These are phyloP conservation scores for Patellifolia procumbens DNA, from an alignment of 179 eudicot species.

Conservation along the genomic window DNA sequence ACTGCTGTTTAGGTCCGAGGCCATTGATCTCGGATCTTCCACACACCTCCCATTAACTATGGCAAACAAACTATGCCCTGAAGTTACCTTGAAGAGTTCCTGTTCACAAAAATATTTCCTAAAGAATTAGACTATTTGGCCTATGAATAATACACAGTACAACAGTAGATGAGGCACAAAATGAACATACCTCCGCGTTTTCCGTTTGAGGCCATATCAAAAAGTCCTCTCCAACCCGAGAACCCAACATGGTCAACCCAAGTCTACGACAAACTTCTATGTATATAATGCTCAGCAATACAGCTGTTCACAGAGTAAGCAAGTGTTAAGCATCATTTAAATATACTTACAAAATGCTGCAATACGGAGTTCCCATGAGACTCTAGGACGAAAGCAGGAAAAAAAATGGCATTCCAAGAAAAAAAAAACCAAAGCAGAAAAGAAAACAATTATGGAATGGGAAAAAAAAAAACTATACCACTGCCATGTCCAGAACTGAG, in stretches of 20 bases:
- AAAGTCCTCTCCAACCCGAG: constrained; percentile 95
- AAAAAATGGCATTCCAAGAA: not conserved
- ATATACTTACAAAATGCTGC: not conserved
- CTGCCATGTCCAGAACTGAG: constrained; percentile 74
- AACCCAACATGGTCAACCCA: constrained; percentile 84
- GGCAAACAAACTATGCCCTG: constrained; percentile 82
- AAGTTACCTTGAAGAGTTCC: constrained; percentile 87
- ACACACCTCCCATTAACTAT: constrained; percentile 91
- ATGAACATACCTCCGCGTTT: constrained; percentile 66
- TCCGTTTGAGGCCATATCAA: constrained; percentile 92
- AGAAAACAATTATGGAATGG: not conserved
- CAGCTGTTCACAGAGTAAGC: constrained; percentile 54
- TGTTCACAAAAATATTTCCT: constrained; percentile 24
- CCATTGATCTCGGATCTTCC: constrained; percentile 83
- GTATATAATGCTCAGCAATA: constrained; percentile 82
- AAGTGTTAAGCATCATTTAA: constrained; percentile 22
- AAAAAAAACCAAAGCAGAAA: not conserved
- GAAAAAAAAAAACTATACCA: constrained; percentile 50
- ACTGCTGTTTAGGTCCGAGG: constrained; percentile 78
- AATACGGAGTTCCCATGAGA: not conserved
- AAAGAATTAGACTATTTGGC: constrained; percentile 12
- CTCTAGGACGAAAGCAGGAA: not conserved
- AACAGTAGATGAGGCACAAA: constrained; percentile 1
- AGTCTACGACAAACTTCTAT: constrained; percentile 93
- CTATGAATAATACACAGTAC: not conserved